These are phyloP conservation scores for Lagenaria siceraria DNA, from an alignment of 306 rosid genomes.

Conservation along the genomic window DNA sequence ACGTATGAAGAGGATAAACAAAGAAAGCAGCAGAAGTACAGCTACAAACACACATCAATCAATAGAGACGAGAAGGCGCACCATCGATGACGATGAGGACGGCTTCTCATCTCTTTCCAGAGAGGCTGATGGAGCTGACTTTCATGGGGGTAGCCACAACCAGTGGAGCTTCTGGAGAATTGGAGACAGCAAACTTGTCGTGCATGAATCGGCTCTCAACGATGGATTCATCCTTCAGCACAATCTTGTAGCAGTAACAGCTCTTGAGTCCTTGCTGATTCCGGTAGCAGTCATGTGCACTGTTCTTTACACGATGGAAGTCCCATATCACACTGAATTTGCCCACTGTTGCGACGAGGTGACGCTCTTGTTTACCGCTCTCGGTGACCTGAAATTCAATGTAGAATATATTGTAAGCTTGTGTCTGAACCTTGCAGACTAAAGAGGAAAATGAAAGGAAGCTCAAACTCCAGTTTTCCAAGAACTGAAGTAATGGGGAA, in stretches of 20 bases:
- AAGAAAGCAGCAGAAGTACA: not conserved
- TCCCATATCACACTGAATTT: conserved; percentile 98
- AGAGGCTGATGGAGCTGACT: conserved; percentile 83
- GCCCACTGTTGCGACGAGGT: conserved; percentile 84
- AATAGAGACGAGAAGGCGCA: not conserved
- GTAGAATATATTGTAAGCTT: not conserved
- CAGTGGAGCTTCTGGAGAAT: conserved; percentile 88
- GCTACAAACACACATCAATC: not conserved
- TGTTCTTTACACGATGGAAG: conserved; percentile 83
- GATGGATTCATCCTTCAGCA: conserved; percentile 81
- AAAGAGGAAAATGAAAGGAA: not conserved
- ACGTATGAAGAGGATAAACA: not conserved
- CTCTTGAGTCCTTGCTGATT: conserved; percentile 94
- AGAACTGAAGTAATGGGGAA: not conserved
- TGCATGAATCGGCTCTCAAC: conserved; percentile 90
- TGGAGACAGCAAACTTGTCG: conserved; percentile 57
- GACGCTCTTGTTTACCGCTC: conserved; percentile 91
- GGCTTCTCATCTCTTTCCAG: conserved; percentile 40
- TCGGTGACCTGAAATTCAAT: conserved; percentile 61
- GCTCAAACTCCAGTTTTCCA: not conserved
- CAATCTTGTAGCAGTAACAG: conserved; percentile 84
- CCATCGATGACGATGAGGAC: not conserved
- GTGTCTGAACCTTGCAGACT: not conserved
- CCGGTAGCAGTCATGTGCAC: conserved; percentile 67
- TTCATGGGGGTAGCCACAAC: conserved; percentile 94